Base-by-base conservation (phyloP, 2,329 filamentous ascomycete species). In the Talaromyces islandicus region DNA sequence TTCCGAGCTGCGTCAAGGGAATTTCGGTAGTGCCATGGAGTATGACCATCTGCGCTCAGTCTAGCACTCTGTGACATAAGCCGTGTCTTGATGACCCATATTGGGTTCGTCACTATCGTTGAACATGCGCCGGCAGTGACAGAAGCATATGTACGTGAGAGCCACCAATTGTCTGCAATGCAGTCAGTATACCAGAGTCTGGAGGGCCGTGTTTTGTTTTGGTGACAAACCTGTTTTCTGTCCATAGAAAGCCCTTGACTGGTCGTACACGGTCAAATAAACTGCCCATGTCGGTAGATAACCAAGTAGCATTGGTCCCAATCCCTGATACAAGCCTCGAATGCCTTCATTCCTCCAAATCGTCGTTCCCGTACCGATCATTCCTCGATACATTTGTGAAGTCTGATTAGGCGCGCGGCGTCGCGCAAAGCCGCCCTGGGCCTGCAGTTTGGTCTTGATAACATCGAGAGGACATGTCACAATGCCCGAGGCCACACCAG, bases 1-100 rank as follows among this genome's bases (percentile, higher is more conserved):
- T 97, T 97, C 66, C 87, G 88, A 57, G 92, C 92, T 3, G 94
- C 94, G 77, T 99, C 94, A 58, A 92, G 78, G 1, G 94, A 97
- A 60, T 88, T 91, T 65, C 82, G 85, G 75, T 99, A 99, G 71
- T 97, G 90, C 91, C 92, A 97, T 74, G 79, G 70, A 71, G 80
- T 71, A 71, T 75, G 71, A 74, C 79, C 71, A 73, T 82, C 71
- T 69, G 77, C 80, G 32, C 76, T 81, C 64, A 83, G 79, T 63
- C 78, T 81, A 41, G 80, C 74, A 65, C 84, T 87, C 78, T 97
- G 94, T 41, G 94, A 96, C 94, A 97, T 97, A 67, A 99, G 84
- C 66, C 94, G 85, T 54, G 94, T 99, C 78, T 99, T 99, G 79
- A 99, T 96, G 41, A 99, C 94, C 94, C 94, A 99, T 63, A 99